Evolutionary conservation across 352 stramenopile species (phyloP).

Genomic region (Blastocystis sp.): DNA sequence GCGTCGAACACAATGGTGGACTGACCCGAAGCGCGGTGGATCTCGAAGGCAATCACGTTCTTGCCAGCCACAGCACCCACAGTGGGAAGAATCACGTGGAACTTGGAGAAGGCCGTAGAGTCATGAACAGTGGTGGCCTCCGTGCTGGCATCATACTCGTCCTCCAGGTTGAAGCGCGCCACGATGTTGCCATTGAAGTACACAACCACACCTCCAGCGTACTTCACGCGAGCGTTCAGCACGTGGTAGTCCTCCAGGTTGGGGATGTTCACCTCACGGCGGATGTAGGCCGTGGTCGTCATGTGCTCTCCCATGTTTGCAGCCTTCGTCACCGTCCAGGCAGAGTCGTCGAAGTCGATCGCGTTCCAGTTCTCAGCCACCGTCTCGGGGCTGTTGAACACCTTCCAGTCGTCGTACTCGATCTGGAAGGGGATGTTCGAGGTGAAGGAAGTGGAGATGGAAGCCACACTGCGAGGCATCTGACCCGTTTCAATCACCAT

Average conservation of each 20-base stretch:
- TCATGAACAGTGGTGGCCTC: neutral
- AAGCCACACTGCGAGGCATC: neutral
- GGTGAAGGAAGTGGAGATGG: neutral
- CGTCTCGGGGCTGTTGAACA: neutral
- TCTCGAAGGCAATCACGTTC: constrained; percentile 28
- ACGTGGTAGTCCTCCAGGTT: constrained; percentile 14
- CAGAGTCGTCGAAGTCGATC: constrained; percentile 8
- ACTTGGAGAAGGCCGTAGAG: constrained; percentile 9
- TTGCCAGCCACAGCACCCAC: neutral
- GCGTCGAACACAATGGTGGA: constrained; percentile 25
- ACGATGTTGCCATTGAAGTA: constrained; percentile 30
- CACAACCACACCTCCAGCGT: constrained; percentile 43
- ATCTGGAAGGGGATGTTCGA: constrained; percentile 23
- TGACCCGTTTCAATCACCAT: neutral
- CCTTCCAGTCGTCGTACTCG: constrained; percentile 24
- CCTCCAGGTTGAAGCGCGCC: constrained; percentile 33
- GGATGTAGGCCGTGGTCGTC: neutral
- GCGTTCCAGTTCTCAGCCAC: constrained; percentile 7
- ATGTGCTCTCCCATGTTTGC: neutral
- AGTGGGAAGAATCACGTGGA: constrained; percentile 28
- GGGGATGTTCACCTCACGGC: neutral
- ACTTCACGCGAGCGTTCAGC: constrained; percentile 29
- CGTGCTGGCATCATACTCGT: neutral
- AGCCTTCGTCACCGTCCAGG: constrained; percentile 7
- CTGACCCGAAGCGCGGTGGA: constrained; percentile 7